phyloP scores from a whole-genome alignment of 1,284 basidiomycete species.

The Moesziomyces globuligerus region DNA sequence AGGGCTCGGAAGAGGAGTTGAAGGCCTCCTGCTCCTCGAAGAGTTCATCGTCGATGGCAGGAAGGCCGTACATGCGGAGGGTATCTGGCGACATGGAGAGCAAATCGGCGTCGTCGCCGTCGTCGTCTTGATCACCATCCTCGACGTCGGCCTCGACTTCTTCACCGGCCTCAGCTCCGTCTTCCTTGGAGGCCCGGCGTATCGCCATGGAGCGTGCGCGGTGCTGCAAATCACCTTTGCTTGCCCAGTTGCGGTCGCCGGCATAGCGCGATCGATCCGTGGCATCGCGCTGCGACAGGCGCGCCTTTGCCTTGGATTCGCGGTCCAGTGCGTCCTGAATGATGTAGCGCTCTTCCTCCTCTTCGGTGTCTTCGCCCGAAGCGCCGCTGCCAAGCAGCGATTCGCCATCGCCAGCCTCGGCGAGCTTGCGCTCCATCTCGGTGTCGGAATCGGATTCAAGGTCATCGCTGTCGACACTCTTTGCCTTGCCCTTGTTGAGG shows the following conservation, averaged over 20 bases:
- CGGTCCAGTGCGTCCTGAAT: conserved; percentile 58
- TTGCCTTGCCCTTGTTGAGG: conserved; percentile 43
- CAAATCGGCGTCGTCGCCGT: conserved; percentile 33
- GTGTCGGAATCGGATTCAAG: conserved; percentile 52
- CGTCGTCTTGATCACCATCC: conserved; percentile 38
- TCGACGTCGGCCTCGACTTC: conserved; percentile 42
- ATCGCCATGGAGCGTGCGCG: conserved; percentile 38
- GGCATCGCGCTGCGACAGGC: conserved; percentile 35
- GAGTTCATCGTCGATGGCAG: conserved; percentile 57
- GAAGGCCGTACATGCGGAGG: conserved; percentile 52
- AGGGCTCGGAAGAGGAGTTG: conserved; percentile 63
- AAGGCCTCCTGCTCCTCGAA: conserved; percentile 64
- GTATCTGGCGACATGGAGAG: conserved; percentile 57
- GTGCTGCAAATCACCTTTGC: conserved; percentile 38
- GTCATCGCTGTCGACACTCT: conserved; percentile 40
- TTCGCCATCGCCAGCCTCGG: conserved; percentile 63
- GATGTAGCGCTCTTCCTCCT: conserved; percentile 63
- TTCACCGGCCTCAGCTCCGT: conserved; percentile 14
- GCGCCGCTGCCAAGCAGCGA: conserved; percentile 64
- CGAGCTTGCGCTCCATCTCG: conserved; percentile 64
- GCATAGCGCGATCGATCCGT: conserved; percentile 28
- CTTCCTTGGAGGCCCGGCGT: conserved; percentile 6
- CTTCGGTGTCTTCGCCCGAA: conserved; percentile 58
- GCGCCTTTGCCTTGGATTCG: conserved; percentile 34
- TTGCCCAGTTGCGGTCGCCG: conserved; percentile 33